Conservation (phyloP, 345 rosid genomes). For the Atalantia buxifolia region DNA sequence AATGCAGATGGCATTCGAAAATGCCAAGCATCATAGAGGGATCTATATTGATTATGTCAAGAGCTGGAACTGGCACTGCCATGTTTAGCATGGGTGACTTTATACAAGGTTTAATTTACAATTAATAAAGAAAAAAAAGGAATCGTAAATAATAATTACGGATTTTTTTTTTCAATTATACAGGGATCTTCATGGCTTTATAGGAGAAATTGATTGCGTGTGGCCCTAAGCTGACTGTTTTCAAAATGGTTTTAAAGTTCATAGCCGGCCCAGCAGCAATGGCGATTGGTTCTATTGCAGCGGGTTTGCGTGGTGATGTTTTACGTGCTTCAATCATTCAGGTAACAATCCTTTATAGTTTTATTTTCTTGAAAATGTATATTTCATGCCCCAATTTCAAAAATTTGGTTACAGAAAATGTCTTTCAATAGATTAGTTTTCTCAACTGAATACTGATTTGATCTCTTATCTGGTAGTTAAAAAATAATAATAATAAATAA, state of each 20-base stretch:
- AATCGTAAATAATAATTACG: no score
- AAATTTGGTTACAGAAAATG: not conserved
- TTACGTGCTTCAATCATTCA: conserved; percentile 70
- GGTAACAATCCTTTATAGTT: conserved; percentile 22
- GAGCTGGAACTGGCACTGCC: conserved; percentile 89
- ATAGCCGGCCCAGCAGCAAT: conserved; percentile 71
- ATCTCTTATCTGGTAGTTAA: no score
- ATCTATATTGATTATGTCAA: conserved; percentile 75
- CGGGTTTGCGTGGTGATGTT: conserved; percentile 68
- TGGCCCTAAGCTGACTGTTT: conserved; percentile 44
- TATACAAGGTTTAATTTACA: no score
- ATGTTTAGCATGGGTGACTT: conserved; percentile 87
- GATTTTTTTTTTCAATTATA: not conserved
- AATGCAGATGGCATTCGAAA: conserved; percentile 62
- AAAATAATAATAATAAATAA: no score
- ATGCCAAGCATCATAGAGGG: conserved; percentile 84
- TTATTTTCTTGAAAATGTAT: no score
- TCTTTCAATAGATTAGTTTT: not conserved
- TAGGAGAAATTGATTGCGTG: conserved; percentile 74
- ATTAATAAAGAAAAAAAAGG: no score
- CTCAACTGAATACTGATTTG: no score
- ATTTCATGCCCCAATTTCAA: not conserved
- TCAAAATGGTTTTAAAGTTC: conserved; percentile 61
- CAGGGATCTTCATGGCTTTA: conserved; percentile 86
- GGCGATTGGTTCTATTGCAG: conserved; percentile 57